These are phyloP conservation scores for Tolypocladium paradoxum DNA, from an alignment of 2,329 filamentous ascomycete genomes.

Conservation along the genomic window DNA sequence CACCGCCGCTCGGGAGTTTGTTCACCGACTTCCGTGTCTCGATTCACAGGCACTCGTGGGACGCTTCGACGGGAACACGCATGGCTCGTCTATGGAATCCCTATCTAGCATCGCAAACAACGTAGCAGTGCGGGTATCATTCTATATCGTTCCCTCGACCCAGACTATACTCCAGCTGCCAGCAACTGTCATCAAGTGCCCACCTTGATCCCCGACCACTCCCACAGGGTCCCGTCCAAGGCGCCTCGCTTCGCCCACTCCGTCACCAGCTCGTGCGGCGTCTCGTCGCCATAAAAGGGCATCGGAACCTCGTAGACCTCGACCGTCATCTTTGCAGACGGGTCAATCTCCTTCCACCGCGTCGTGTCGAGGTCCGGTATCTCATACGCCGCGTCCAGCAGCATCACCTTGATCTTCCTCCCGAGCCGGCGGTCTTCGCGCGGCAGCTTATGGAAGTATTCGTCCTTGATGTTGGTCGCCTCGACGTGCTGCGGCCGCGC, in stretches of 20 bases:
- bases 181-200: slow-evolving; percentile 3
- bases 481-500: slow-evolving; percentile 24
- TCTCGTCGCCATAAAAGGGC: slow-evolving; percentile 27
- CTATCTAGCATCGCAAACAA: background rate
- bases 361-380: slow-evolving; percentile 14
- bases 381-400: slow-evolving; percentile 18
- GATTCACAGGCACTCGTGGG: background rate
- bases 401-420: slow-evolving; percentile 18
- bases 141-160: background rate
- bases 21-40: background rate
- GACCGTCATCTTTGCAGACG: slow-evolving; percentile 25
- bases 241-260: slow-evolving; percentile 28
- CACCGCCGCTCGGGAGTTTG: background rate
- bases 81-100: background rate
- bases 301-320: slow-evolving; percentile 27
- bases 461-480: slow-evolving; percentile 25
- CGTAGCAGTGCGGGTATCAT: background rate
- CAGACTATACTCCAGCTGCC: background rate
- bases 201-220: slow-evolving; percentile 15
- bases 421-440: slow-evolving; percentile 15
- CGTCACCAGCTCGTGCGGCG: slow-evolving; percentile 24
- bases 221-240: slow-evolving; percentile 28
- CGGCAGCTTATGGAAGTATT: slow-evolving; percentile 26
- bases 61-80: background rate
- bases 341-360: slow-evolving; percentile 24